Conservation (phyloP, 2,329 filamentous ascomycete genomes). For the Pseudogymnoascus sp. region DNA sequence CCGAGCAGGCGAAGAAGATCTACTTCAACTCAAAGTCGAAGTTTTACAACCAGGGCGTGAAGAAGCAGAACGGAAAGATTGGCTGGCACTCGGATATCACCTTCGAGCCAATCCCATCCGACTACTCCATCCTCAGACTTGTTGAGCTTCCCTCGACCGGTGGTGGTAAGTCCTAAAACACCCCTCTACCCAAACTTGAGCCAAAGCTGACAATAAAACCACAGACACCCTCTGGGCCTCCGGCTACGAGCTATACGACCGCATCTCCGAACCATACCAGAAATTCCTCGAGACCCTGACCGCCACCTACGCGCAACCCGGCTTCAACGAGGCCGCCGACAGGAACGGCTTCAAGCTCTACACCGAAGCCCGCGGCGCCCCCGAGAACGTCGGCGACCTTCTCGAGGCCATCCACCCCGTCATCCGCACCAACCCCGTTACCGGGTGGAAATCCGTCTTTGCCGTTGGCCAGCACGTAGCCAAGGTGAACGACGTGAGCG, state of each 20-base stretch:
- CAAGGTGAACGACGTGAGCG: slow-evolving; percentile 43
- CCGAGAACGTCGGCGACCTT: slow-evolving; percentile 42
- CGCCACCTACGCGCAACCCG: slow-evolving; percentile 44
- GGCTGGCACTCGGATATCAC: slow-evolving; percentile 59
- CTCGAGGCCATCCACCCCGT: slow-evolving; percentile 48
- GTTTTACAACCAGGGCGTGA: slow-evolving; percentile 31
- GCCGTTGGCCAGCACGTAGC: slow-evolving; percentile 44
- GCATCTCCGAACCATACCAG: slow-evolving; percentile 49
- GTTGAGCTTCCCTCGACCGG: slow-evolving; percentile 26
- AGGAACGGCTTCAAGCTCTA: slow-evolving; percentile 40
- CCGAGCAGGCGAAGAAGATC: slow-evolving; percentile 45
- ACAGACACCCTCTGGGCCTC: slow-evolving; percentile 59
- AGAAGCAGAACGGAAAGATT: slow-evolving; percentile 39
- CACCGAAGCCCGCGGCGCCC: slow-evolving; percentile 39
- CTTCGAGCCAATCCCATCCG: slow-evolving; percentile 56
- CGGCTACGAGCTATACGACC: slow-evolving; percentile 60
- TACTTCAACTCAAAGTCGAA: slow-evolving; percentile 30
- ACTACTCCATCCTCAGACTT: slow-evolving; percentile 46
- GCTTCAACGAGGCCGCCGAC: slow-evolving; percentile 43
- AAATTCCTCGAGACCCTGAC: slow-evolving; percentile 53
- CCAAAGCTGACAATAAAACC: neutral
- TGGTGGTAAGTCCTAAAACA: slow-evolving; percentile 27
- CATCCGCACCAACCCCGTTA: slow-evolving; percentile 50
- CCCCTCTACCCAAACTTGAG: slow-evolving; percentile 29
- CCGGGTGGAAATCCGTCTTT: slow-evolving; percentile 50